Percentiles rank a stretch among this genome's conserved stretches.
Conservation (phyloP, 345 rosid species). For the Theobroma cacao region DNA sequence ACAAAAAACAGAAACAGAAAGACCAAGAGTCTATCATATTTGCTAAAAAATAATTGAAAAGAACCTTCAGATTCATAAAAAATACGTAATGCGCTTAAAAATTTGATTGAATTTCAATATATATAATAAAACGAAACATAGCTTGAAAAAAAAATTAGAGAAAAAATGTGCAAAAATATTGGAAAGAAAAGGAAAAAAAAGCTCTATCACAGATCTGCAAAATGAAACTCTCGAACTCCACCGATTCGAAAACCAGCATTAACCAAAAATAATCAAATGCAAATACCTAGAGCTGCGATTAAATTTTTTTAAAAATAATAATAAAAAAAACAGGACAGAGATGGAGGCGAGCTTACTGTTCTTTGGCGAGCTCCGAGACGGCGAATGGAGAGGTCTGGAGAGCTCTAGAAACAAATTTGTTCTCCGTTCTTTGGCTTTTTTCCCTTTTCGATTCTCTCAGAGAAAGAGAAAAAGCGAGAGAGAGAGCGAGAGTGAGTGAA, state of each 20-base stretch:
- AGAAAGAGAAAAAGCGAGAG: not conserved
- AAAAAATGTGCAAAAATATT: not conserved
- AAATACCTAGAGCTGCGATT: not conserved
- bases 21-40: not conserved
- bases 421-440: not conserved
- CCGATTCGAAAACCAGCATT: conserved; percentile 15
- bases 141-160: not conserved
- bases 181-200: not conserved
- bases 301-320: not conserved
- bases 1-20: not conserved
- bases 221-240: conserved; percentile 16
- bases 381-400: conserved; percentile 20
- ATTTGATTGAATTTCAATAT: not conserved
- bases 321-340: not conserved
- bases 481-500: conserved; percentile 18
- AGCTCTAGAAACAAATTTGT: not conserved
- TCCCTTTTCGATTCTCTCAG: not conserved
- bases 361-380: conserved; percentile 26
- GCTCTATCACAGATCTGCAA: conserved; percentile 34
- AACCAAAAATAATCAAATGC: not conserved
- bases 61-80: not conserved
- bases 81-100: not conserved
- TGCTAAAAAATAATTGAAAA: not conserved
- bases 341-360: conserved; percentile 34
- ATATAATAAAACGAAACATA: not conserved